phyloP scores from a whole-genome alignment of 768 basidiomycete genomes.

The Trametes villosa region DNA sequence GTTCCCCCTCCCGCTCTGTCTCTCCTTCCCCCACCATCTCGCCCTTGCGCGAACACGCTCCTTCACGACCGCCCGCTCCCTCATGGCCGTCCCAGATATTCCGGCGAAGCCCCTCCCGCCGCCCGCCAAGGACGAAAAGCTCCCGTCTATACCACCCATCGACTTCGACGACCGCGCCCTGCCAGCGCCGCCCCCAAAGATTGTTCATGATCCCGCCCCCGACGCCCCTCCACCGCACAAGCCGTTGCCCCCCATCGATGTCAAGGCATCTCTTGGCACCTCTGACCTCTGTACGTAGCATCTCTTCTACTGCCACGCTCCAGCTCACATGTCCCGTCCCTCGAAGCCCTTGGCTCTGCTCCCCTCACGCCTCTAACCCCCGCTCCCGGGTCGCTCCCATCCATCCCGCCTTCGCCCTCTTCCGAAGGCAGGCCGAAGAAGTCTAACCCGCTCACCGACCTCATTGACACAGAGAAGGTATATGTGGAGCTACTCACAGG shows the following conservation, averaged over 20 bases:
- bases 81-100: slow-evolving; percentile 22
- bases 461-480: slow-evolving; percentile 90
- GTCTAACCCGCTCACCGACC: slow-evolving; percentile 84
- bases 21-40: slow-evolving; percentile 7
- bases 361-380: slow-evolving; percentile 19
- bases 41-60: slow-evolving; percentile 12
- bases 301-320: neutral
- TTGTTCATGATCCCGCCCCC: slow-evolving; percentile 11
- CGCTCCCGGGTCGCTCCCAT: slow-evolving; percentile 17
- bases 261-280: slow-evolving; percentile 18
- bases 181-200: slow-evolving; percentile 34
- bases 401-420: slow-evolving; percentile 33
- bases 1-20: too few species aligned
- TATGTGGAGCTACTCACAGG: slow-evolving; percentile 92
- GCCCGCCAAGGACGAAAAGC: slow-evolving; percentile 33
- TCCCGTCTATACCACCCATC: slow-evolving; percentile 35
- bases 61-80: slow-evolving; percentile 1
- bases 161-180: slow-evolving; percentile 15
- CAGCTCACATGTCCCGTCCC: neutral
- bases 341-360: slow-evolving; percentile 14
- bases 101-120: slow-evolving; percentile 36
- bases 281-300: slow-evolving; percentile 18
- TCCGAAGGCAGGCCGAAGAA: slow-evolving; percentile 60
- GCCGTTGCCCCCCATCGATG: slow-evolving; percentile 21
- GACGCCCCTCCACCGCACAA: slow-evolving; percentile 17